phyloP scores from a whole-genome alignment of 2,329 filamentous ascomycete species.

The Coniella lustricola region DNA sequence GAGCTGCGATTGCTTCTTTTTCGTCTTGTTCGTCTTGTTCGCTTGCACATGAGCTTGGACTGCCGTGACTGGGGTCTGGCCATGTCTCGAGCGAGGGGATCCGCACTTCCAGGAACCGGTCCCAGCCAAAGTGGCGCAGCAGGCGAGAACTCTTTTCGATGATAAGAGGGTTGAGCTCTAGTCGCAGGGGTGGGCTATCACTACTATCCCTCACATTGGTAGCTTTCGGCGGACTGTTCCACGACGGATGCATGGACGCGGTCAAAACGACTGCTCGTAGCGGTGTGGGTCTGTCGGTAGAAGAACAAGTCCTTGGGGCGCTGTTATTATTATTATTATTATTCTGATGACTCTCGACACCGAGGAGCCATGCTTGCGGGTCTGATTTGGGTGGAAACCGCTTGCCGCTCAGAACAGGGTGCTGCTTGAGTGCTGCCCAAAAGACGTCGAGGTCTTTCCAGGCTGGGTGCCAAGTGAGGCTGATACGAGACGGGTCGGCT shows the following conservation, averaged over 20 bases:
- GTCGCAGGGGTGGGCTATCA: conserved; percentile 37
- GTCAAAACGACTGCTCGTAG: conserved; percentile 4
- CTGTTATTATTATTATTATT: too few relatives aligned
- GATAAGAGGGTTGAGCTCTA: conserved; percentile 42
- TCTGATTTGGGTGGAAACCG: conserved; percentile 40
- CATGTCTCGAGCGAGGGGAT: conserved; percentile 35
- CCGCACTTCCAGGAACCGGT: conserved; percentile 50
- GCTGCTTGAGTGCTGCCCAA: conserved; percentile 18
- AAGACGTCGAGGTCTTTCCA: conserved; percentile 40
- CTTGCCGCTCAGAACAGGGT: conserved; percentile 33
- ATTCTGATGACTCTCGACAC: conserved; percentile 20
- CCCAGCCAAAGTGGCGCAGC: conserved; percentile 48
- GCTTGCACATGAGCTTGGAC: too few relatives aligned
- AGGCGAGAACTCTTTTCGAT: conserved; percentile 46
- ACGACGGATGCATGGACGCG: conserved; percentile 12
- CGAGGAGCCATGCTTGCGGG: conserved; percentile 38
- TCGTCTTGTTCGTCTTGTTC: conserved; percentile 27
- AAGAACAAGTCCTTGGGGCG: conserved; percentile 1
- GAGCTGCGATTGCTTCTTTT: conserved; percentile 27
- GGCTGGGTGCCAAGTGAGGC: conserved; percentile 29
- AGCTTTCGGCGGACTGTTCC: not conserved
- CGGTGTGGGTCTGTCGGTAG: not conserved
- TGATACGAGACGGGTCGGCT: conserved; percentile 26
- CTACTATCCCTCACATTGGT: too few relatives aligned
- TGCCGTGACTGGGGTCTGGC: conserved; percentile 21